These are phyloP conservation scores for Claviceps humidiphila DNA, from an alignment of 2,329 filamentous ascomycete genomes.

Conservation along the genomic window DNA sequence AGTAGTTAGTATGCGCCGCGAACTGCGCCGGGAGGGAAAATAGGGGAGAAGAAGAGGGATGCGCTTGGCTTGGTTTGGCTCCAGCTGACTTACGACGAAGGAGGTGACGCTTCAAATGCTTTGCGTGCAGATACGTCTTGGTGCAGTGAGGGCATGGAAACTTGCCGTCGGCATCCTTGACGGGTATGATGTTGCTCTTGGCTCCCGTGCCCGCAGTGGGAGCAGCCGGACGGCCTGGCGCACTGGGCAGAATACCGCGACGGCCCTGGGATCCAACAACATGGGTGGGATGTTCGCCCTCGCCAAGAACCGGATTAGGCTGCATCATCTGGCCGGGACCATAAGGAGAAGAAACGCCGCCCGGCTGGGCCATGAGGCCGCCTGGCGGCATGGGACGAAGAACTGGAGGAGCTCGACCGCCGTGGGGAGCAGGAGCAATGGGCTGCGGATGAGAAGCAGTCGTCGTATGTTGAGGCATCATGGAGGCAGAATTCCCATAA, in stretches of 20 bases:
- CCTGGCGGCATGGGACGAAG: constrained; percentile 59
- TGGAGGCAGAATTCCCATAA: constrained; percentile 42
- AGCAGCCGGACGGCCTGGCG: constrained; percentile 71
- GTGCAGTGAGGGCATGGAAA: constrained; percentile 97
- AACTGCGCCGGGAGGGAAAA: constrained; percentile 13
- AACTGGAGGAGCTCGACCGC: constrained; percentile 42
- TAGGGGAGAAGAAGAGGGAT: background rate
- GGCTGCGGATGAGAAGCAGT: constrained; percentile 60
- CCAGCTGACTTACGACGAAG: constrained; percentile 66
- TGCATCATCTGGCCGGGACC: constrained; percentile 44
- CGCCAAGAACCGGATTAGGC: constrained; percentile 40
- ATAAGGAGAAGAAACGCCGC: constrained; percentile 45
- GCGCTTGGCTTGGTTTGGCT: background rate
- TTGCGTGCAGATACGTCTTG: constrained; percentile 94
- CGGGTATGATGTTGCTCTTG: constrained; percentile 75
- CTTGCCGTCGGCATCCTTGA: constrained; percentile 94
- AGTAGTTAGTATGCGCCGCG: constrained; percentile 14
- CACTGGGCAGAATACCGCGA: constrained; percentile 80
- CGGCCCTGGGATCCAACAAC: constrained; percentile 92
- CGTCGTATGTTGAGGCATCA: constrained; percentile 55
- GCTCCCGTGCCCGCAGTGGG: constrained; percentile 54
- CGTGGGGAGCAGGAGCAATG: constrained; percentile 58
- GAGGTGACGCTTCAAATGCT: constrained; percentile 93
- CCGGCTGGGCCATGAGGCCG: constrained; percentile 44
- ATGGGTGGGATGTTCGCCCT: constrained; percentile 61